phyloP scores from a whole-genome alignment of 1,284 basidiomycete genomes.

The Gymnopus androsaceus region DNA sequence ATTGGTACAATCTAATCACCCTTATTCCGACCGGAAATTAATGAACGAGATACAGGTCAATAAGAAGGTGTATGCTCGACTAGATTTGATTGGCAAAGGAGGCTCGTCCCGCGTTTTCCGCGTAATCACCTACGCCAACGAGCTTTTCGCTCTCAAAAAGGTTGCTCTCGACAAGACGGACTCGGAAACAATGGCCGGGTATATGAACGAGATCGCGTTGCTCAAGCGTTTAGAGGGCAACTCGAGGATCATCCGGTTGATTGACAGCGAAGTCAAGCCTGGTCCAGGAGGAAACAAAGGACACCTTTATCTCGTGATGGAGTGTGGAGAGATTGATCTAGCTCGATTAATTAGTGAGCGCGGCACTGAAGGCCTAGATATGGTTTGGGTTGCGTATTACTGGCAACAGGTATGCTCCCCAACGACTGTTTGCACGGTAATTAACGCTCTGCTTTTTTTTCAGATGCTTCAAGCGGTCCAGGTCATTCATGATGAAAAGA shows the following conservation, averaged over 20 bases:
- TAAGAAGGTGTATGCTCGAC: slow-evolving; percentile 76
- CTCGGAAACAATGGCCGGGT: slow-evolving; percentile 84
- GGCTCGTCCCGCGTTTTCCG: slow-evolving; percentile 94
- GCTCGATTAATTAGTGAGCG: slow-evolving; percentile 82
- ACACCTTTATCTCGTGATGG: slow-evolving; percentile 84
- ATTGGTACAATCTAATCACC: not conserved
- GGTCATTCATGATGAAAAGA: slow-evolving; percentile 94
- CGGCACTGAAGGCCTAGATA: slow-evolving; percentile 79
- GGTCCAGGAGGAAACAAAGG: slow-evolving; percentile 67
- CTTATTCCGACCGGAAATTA: slow-evolving; percentile 13
- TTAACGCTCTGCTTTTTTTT: slow-evolving; percentile 9
- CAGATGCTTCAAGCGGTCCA: slow-evolving; percentile 96
- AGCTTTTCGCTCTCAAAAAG: slow-evolving; percentile 86
- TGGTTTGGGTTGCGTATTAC: slow-evolving; percentile 91
- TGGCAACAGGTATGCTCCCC: slow-evolving; percentile 80
- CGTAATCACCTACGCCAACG: slow-evolving; percentile 75
- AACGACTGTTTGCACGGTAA: not conserved
- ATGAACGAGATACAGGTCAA: slow-evolving; percentile 61
- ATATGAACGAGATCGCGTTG: slow-evolving; percentile 91
- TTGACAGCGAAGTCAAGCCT: slow-evolving; percentile 81
- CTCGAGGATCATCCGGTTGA: slow-evolving; percentile 83
- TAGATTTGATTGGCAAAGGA: slow-evolving; percentile 88
- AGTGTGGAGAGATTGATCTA: slow-evolving; percentile 90
- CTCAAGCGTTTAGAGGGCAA: slow-evolving; percentile 87
- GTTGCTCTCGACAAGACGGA: slow-evolving; percentile 87